Percentiles rank a stretch among this genome's conserved stretches.
Evolutionary conservation across 2,329 filamentous ascomycete genomes (phyloP).

Genomic region (Beauveria rudraprayagi): DNA sequence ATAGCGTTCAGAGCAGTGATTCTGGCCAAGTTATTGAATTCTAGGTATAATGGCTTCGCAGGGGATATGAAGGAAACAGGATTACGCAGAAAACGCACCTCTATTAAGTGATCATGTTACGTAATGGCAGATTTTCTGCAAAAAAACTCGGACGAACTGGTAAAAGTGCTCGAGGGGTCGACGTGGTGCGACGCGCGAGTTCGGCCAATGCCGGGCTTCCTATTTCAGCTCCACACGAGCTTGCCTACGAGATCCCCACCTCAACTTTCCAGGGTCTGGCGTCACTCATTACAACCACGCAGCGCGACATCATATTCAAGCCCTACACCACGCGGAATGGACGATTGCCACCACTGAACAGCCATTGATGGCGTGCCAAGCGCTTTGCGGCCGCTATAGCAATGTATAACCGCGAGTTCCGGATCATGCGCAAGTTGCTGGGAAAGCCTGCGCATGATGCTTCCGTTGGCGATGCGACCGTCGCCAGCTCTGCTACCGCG

Average conservation of each 20-base stretch:
- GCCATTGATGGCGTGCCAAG: conserved; percentile 26
- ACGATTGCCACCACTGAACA: neutral
- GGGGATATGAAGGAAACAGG: too few relatives aligned
- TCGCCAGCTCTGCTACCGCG: conserved; percentile 37
- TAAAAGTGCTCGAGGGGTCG: neutral
- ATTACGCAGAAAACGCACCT: too few relatives aligned
- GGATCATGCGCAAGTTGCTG: conserved; percentile 54
- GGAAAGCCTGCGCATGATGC: conserved; percentile 44
- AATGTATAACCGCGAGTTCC: conserved; percentile 47
- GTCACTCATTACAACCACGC: neutral
- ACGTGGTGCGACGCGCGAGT: neutral
- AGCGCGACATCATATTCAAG: neutral
- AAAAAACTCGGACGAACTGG: too few relatives aligned
- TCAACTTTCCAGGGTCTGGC: neutral
- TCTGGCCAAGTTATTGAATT: too few relatives aligned
- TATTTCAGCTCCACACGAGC: conserved; percentile 6
- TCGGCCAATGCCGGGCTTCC: neutral
- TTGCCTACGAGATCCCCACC: neutral
- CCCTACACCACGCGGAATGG: conserved; percentile 3
- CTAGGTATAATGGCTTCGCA: too few relatives aligned
- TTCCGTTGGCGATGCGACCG: conserved; percentile 34
- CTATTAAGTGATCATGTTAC: too few relatives aligned
- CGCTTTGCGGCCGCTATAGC: conserved; percentile 20
- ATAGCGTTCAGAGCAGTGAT: too few relatives aligned
- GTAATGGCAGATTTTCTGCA: too few relatives aligned